Evolutionary conservation across 139 green algal genomes (phyloP), one percentile per base, ranked within the genome.

Genomic region (Chlamydomonas sp.): DNA sequence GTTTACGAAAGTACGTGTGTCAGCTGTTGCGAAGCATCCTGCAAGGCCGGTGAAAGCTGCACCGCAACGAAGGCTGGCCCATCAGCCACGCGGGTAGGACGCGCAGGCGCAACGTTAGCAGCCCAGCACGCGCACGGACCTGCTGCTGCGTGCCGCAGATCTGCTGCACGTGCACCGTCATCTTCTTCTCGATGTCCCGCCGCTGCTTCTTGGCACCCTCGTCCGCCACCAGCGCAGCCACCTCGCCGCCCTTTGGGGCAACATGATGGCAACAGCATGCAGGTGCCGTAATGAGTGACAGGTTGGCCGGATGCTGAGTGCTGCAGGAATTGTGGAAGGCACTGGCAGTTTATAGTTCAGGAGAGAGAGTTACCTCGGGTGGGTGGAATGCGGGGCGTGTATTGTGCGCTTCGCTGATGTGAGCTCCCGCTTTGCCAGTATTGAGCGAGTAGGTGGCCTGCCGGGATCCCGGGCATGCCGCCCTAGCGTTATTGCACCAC

Each of bases 101-200:
- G 31, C 31, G 31, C 31, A 49, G 16, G 68, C 68, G 17, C 17
- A 75, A 75, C 68, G 16, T 75, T 75, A n/a, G 68, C 68, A 16
- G 68, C 31, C 31, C 31, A 49, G 31, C 31, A 49, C 31, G 0
- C 31, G 31, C 31, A 49, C 79, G 1, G 49, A 93, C 93, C 87
- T 96, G 91, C 61, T 94, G 88, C 67, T 90, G 89, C 6, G 93
- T 96, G 71, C 92, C 95, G 5, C 90, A 94, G 80, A 97, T 95
- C 90, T 97, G 95, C 87, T 96, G 93, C 88, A 97, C 93, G 63
- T 95, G 86, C 58, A 95, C 90, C n/a, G 90, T 97, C 57, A 97
- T 89, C 86, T 95, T 94, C 80, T 96, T 96, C 85, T 96, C 93
- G 18, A 95, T 90, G n/a, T 90, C 84, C 1, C 95, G 89, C 66